Base-by-base conservation (phyloP, 148 eudicot species). In the Beta vulgaris region DNA sequence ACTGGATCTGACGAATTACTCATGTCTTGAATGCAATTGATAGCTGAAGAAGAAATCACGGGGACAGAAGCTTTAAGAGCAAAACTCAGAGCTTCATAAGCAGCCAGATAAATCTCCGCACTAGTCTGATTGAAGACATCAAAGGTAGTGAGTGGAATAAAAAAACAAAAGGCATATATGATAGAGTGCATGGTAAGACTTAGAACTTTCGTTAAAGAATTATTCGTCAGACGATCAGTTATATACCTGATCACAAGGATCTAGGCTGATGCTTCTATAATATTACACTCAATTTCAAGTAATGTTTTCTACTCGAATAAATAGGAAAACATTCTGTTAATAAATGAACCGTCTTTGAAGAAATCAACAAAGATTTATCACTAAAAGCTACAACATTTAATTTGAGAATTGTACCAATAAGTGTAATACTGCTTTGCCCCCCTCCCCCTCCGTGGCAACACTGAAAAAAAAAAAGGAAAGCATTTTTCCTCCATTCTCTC, bases 31-130 rank as follows among this genome's bases (percentile, higher is more conserved):
- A 86, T 51, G 35, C 81, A 72, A 78, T 71, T 77, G 75, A 88
- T 57, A 71, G 87, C 67, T 69, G 88, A 76, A 25, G 85, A 72
- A 81, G 93, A 87, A 62, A 84, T 79, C 19, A 73, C 80, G 16
- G 78, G 81, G 43, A 72, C 86, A 73, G 86, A 67, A 71, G 87
- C 87, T 88, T 82, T 88, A 73, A 90, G 82, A 74, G 82, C 85
- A 87, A 81, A 82, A 70, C 83, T 82, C 73, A 88, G 69, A 73
- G 91, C 93, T 84, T 95, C 97, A 83, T 85, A 90, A 44, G 93
- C 91, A 62, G 90, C 99, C 71, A 95, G 64, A 68, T 80, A 74
- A 69, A 90, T 84, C 88, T 95, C 97, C 68, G 93, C 91, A 57
- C 68, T 79, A 67, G 86, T 77, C 97, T 94, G 89, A 82, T 57